Evolutionary conservation across 2,329 filamentous ascomycete genomes (phyloP), one percentile per base, ranked within the genome.

Genomic region (Pseudogymnoascus sp.): DNA sequence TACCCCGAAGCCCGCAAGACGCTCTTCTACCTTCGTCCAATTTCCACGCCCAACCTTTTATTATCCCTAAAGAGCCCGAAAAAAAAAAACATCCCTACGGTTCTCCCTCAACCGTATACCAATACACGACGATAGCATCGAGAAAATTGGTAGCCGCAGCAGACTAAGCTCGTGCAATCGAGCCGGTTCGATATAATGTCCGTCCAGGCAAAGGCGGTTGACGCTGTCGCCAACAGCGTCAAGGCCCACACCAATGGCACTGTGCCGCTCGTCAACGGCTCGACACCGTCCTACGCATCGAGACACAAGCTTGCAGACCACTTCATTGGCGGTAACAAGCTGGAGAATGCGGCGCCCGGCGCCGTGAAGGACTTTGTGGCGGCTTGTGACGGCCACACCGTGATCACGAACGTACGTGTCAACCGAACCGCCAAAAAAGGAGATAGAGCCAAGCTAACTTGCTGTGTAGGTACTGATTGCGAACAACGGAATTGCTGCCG

Each of bases 401-500:
- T 97, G 76, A 99, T 99, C 75, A 96, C 91, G 73, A 97, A 93
- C 76, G 95, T 97, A 78, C 82, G 91, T 77, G 14, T 25, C 18
- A 34, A 62, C 56, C 28, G 34, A 37, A 34, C 21, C 12, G 38
- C 11, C 36, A 61, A 36, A 34, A 40, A 64, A 31, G n/a, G n/a
- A 28, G 28, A 46, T 37, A 14, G 38, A 28, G 64, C 63, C 67
- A 69, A 70, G 69, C 62, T 67, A 67, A 62, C 67, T 56, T 64
- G 63, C 34, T 63, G 7, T 70, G 18, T 73, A 97, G 93, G 92
- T 97, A 62, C 84, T 99, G 68, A 99, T 99, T 78, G 95, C 95
- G 76, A 99, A 99, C 83, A 99, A 99, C 81, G 95, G 95, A 84
- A 99, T 99, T 78, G 95, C 95, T 61, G 95, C 95, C 75, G 95